Evolutionary conservation across 805 yeast species (phyloP).

Genomic region (Priceomyces fermenticarens): DNA sequence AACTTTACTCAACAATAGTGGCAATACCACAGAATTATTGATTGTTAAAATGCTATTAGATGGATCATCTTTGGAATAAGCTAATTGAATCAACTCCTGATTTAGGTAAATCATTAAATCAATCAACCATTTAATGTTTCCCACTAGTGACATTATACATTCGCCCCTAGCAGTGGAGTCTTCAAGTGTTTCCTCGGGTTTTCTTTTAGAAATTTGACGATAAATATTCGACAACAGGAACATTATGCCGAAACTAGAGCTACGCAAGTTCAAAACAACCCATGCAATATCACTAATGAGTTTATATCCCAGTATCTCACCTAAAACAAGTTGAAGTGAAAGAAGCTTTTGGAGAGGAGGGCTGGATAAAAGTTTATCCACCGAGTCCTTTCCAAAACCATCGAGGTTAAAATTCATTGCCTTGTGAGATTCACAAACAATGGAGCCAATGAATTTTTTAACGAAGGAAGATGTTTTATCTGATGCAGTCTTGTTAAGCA

Average conservation of each 20-base stretch:
- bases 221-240: conserved; percentile 56
- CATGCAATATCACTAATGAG: conserved; percentile 51
- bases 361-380: conserved; percentile 69
- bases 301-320: conserved; percentile 32
- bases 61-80: conserved; percentile 18
- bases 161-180: conserved; percentile 62
- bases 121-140: conserved; percentile 81
- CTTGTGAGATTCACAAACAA: conserved; percentile 67
- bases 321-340: conserved; percentile 66
- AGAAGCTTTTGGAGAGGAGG: conserved; percentile 76
- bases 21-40: conserved; percentile 46
- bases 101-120: conserved; percentile 70
- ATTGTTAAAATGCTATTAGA: conserved; percentile 19
- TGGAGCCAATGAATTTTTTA: conserved; percentile 31
- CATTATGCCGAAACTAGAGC: conserved; percentile 70
- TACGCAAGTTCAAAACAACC: conserved; percentile 63
- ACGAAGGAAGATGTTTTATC: conserved; percentile 11
- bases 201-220: conserved; percentile 64
- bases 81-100: conserved; percentile 64
- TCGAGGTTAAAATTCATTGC: conserved; percentile 72
- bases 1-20: conserved; percentile 63
- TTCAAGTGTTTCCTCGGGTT: conserved; percentile 49
- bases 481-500: conserved; percentile 9
- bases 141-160: conserved; percentile 59
- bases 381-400: conserved; percentile 61